Percentiles rank a stretch among this genome's conserved stretches.
phyloP scores from a whole-genome alignment of 1,139 yeast genomes.

The Scheffersomyces parashehatae region DNA sequence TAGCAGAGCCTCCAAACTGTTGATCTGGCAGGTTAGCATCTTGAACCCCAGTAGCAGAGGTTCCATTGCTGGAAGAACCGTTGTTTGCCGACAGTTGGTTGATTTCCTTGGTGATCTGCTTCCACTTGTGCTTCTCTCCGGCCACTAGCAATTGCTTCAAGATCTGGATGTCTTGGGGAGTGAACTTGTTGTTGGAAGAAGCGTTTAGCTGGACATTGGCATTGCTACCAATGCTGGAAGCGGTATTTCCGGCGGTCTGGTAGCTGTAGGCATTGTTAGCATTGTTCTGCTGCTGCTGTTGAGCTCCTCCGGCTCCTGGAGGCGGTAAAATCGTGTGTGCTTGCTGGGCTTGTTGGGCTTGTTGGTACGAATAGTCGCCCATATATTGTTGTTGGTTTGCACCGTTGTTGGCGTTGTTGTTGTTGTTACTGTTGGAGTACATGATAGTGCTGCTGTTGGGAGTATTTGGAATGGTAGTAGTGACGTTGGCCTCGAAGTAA shows the following conservation, averaged over 20 bases:
- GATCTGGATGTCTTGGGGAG: slow-evolving; percentile 39
- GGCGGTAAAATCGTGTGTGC: slow-evolving; percentile 1
- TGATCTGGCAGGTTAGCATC: slow-evolving; percentile 1
- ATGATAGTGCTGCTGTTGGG: slow-evolving; percentile 8
- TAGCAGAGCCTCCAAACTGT: slow-evolving; percentile 6
- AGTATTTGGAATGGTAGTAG: slow-evolving; percentile 17
- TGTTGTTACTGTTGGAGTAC: slow-evolving; percentile 8
- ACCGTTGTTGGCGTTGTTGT: slow-evolving; percentile 6
- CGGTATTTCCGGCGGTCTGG: neutral
- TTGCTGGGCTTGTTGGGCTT: slow-evolving; percentile 7
- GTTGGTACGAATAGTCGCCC: slow-evolving; percentile 15
- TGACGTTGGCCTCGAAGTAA: slow-evolving; percentile 21
- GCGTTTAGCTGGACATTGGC: neutral
- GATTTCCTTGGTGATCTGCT: slow-evolving; percentile 47
- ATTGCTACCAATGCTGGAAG: slow-evolving; percentile 1
- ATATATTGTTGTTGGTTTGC: slow-evolving; percentile 8
- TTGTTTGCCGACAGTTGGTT: slow-evolving; percentile 25
- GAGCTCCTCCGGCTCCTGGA: neutral
- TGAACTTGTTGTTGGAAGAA: slow-evolving; percentile 22
- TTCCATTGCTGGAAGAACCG: slow-evolving; percentile 7
- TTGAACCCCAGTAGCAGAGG: slow-evolving; percentile 8
- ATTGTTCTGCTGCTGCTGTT: neutral
- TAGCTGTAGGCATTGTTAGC: slow-evolving; percentile 1
- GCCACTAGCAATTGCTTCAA: slow-evolving; percentile 39
- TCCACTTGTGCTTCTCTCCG: slow-evolving; percentile 50